Percentiles rank a stretch among this genome's conserved stretches.
Evolutionary conservation across 192 early-diverging fungal genomes (phyloP).

Genomic region (Linnemannia schmuckeri): DNA sequence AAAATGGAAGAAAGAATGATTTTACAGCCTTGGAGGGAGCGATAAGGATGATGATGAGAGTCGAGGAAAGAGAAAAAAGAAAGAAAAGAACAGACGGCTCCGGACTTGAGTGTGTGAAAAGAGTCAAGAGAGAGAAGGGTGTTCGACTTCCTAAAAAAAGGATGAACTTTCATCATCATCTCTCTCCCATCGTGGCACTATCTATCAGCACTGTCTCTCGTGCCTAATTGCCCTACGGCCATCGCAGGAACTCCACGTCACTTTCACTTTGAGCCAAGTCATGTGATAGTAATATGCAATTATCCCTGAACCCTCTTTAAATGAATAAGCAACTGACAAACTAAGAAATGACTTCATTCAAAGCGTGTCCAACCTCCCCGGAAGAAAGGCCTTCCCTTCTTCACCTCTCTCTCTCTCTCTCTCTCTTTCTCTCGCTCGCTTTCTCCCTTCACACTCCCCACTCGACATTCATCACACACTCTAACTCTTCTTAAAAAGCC

Average conservation of each 20-base stretch:
- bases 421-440: not conserved
- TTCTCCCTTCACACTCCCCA: not conserved
- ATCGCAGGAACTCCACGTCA: not conserved
- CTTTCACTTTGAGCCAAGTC: not conserved
- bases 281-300: not conserved
- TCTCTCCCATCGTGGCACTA: not conserved
- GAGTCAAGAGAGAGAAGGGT: not conserved
- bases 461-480: not conserved
- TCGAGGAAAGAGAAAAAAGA: not conserved
- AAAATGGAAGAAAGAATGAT: not conserved
- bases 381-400: not conserved
- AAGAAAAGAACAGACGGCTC: no score
- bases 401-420: not conserved
- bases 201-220: not conserved
- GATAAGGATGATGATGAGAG: not conserved
- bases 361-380: not conserved
- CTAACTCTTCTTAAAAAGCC: not conserved
- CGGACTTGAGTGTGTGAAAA: not conserved
- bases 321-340: not conserved
- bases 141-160: not conserved
- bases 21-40: not conserved
- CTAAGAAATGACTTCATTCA: not conserved
- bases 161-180: not conserved
- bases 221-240: not conserved
- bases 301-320: not conserved